These are phyloP conservation scores for Bisporella sp. DNA, from an alignment of 2,329 filamentous ascomycete genomes.

Conservation along the genomic window DNA sequence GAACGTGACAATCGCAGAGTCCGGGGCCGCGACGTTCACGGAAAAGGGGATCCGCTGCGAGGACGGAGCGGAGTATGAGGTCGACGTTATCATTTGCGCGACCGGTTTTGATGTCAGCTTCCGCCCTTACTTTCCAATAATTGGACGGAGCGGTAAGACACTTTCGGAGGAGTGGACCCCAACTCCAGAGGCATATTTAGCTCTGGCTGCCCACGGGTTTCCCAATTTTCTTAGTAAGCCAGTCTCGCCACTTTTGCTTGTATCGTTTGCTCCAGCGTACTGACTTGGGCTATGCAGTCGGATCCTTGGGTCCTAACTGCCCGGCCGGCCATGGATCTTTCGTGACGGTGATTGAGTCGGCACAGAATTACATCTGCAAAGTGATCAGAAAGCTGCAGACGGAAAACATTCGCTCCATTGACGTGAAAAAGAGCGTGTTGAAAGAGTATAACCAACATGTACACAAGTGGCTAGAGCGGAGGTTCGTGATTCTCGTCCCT, in stretches of 20 bases:
- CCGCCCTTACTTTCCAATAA: conserved; percentile 18
- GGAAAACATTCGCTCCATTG: conserved; percentile 36
- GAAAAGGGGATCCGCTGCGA: conserved; percentile 26
- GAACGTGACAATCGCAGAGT: conserved; percentile 30
- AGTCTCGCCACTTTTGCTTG: background rate
- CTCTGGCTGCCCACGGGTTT: conserved; percentile 21
- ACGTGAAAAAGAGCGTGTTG: too few relatives aligned
- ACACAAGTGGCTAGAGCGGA: too few relatives aligned
- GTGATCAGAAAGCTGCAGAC: conserved; percentile 35
- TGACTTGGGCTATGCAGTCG: background rate
- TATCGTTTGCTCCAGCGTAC: background rate
- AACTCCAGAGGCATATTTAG: conserved; percentile 26
- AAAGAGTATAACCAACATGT: too few relatives aligned
- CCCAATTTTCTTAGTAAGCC: conserved; percentile 16
- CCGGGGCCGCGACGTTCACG: conserved; percentile 37
- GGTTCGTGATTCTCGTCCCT: too few relatives aligned
- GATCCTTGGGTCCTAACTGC: conserved; percentile 26
- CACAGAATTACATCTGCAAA: conserved; percentile 40
- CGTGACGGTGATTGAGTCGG: conserved; percentile 35
- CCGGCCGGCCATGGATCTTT: conserved; percentile 25
- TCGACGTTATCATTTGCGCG: conserved; percentile 31
- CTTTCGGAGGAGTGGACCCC: conserved; percentile 18
- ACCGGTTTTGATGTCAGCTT: conserved; percentile 26
- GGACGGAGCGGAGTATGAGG: conserved; percentile 16
- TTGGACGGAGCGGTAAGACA: conserved; percentile 11